These are phyloP conservation scores for Neurospora sp. DNA, from an alignment of 495 filamentous ascomycete species.

Conservation along the genomic window DNA sequence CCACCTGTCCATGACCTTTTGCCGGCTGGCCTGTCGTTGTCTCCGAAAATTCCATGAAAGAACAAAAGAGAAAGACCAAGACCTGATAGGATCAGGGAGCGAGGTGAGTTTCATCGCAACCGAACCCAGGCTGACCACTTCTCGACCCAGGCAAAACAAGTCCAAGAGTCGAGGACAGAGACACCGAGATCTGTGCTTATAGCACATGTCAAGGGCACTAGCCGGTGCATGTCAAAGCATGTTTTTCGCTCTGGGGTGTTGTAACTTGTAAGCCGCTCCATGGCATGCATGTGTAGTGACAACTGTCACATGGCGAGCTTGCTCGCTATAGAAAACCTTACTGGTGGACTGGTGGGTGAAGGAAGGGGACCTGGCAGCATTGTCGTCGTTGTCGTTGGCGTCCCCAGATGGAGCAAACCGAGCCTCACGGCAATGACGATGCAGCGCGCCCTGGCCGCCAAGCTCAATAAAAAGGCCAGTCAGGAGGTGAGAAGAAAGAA, in stretches of 20 bases:
- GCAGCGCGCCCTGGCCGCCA: background rate
- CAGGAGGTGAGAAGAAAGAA: background rate
- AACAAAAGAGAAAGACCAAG: background rate
- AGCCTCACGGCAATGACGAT: background rate
- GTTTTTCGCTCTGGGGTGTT: background rate
- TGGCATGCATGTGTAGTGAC: background rate
- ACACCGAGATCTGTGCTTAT: background rate
- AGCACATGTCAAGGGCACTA: background rate
- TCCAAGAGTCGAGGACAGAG: background rate
- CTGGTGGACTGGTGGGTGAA: background rate
- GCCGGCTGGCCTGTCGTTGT: background rate
- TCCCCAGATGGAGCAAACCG: background rate
- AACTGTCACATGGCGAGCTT: background rate
- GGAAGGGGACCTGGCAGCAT: background rate
- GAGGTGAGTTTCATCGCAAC: background rate
- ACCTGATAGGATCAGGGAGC: background rate
- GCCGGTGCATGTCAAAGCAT: background rate
- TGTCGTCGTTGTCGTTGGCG: background rate
- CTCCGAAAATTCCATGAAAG: background rate
- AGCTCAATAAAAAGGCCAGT: background rate
- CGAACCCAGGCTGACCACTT: background rate
- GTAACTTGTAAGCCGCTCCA: background rate
- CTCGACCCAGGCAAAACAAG: background rate
- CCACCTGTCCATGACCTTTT: background rate
- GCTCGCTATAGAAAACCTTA: background rate